phyloP scores from a whole-genome alignment of 768 basidiomycete species.

The Rhodotorula graminis region DNA sequence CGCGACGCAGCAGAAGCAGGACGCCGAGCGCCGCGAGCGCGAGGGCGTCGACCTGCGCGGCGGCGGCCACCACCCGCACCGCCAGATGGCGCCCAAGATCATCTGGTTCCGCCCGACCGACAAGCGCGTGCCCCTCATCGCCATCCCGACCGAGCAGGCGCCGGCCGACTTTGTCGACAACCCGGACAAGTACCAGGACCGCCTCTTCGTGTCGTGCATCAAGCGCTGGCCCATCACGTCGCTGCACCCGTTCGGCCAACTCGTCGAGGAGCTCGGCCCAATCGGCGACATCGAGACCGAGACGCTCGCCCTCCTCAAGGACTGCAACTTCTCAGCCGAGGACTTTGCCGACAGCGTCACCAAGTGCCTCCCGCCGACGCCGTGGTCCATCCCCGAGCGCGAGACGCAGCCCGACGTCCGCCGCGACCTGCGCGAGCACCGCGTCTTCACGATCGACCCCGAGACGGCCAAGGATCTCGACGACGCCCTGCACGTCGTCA shows the following conservation, averaged over 20 bases:
- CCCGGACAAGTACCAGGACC: conserved; percentile 81
- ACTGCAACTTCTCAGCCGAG: conserved; percentile 91
- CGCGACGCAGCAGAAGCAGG: conserved; percentile 47
- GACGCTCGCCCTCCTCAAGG: conserved; percentile 92
- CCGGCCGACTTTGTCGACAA: conserved; percentile 91
- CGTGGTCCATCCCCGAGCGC: conserved; percentile 62
- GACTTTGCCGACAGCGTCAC: conserved; percentile 92
- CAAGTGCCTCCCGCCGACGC: conserved; percentile 91
- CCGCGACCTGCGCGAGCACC: conserved; percentile 75
- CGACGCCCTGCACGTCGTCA: conserved; percentile 84
- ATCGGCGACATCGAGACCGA: conserved; percentile 99
- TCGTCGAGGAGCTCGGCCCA: conserved; percentile 94
- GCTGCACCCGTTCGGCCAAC: conserved; percentile 94
- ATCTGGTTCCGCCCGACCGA: conserved; percentile 99
- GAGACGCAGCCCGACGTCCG: conserved; percentile 61
- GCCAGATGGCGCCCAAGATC: conserved; percentile 87
- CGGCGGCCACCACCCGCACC: conserved; percentile 8
- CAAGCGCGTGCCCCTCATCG: conserved; percentile 96
- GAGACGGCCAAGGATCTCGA: conserved; percentile 84
- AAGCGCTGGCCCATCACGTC: conserved; percentile 88
- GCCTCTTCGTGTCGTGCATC: conserved; percentile 93
- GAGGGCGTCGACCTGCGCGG: conserved; percentile 68
- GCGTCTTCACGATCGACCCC: conserved; percentile 92
- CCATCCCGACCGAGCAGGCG: conserved; percentile 95
- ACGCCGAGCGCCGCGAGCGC: conserved; percentile 92